phyloP scores from a whole-genome alignment of 2,329 filamentous ascomycete species.

The Ophiosphaerella korrae region DNA sequence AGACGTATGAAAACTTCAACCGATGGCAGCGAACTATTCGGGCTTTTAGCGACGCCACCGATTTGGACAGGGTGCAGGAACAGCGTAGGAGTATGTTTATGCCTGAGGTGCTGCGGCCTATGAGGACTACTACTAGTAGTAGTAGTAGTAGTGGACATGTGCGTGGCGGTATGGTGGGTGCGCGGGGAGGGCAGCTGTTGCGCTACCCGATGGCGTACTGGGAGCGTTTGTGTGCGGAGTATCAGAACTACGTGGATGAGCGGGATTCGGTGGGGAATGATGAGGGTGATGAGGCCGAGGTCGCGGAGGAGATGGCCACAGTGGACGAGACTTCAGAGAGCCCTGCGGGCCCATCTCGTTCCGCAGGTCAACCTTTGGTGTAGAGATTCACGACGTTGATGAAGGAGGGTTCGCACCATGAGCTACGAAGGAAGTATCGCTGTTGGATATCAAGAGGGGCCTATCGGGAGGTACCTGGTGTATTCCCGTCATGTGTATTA shows the following conservation, averaged over 20 bases:
- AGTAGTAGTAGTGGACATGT: neutral
- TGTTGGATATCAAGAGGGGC: too few relatives aligned
- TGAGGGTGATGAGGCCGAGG: slow-evolving; percentile 1
- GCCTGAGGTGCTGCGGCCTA: slow-evolving; percentile 11
- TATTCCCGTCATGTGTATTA: too few relatives aligned
- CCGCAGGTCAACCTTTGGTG: too few relatives aligned
- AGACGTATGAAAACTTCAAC: slow-evolving; percentile 1
- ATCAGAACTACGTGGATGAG: neutral
- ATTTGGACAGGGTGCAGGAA: slow-evolving; percentile 18
- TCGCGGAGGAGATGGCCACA: slow-evolving; percentile 5
- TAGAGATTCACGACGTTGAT: too few relatives aligned
- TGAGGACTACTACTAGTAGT: too few relatives aligned
- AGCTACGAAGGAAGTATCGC: too few relatives aligned
- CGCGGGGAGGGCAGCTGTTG: slow-evolving; percentile 7
- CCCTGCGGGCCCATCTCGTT: neutral
- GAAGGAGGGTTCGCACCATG: too few relatives aligned
- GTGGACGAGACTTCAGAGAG: slow-evolving; percentile 9
- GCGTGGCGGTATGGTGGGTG: neutral
- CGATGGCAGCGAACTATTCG: slow-evolving; percentile 1
- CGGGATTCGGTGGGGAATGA: neutral
- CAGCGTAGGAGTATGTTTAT: slow-evolving; percentile 24
- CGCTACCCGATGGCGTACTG: slow-evolving; percentile 26
- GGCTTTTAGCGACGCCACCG: slow-evolving; percentile 3
- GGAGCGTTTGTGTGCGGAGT: slow-evolving; percentile 23
- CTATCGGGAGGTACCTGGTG: too few relatives aligned